These are phyloP conservation scores for Pythium biforme DNA, from an alignment of 352 stramenopile species.

Conservation along the genomic window DNA sequence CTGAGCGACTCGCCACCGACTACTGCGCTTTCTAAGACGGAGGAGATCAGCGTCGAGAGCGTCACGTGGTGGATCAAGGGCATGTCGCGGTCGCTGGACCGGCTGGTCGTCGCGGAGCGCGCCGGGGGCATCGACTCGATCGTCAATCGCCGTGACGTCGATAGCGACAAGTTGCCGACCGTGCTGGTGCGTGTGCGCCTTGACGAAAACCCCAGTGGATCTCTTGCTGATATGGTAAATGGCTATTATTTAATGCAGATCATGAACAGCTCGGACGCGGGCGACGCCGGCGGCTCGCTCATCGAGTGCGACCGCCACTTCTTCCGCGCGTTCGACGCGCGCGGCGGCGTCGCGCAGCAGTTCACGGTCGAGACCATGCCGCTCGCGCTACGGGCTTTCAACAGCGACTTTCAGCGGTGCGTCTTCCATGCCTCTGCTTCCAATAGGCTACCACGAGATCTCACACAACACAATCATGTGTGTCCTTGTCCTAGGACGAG, in stretches of 20 bases:
- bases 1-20: constrained; percentile 27
- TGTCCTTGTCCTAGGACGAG: background rate
- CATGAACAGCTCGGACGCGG: background rate
- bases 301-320: constrained; percentile 40
- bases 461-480: background rate
- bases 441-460: too few species aligned
- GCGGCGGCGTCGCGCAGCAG: constrained; percentile 35
- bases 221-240: background rate
- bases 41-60: constrained; percentile 1
- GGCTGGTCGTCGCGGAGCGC: constrained; percentile 8
- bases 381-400: constrained; percentile 15
- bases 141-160: background rate
- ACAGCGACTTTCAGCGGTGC: constrained; percentile 8
- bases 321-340: constrained; percentile 45
- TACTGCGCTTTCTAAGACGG: background rate
- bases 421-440: background rate
- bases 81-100: constrained; percentile 13
- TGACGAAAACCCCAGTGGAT: too few species aligned
- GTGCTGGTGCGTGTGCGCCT: constrained; percentile 13
- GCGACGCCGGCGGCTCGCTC: constrained; percentile 5
- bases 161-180: background rate
- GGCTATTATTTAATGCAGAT: background rate
- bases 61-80: constrained; percentile 15
- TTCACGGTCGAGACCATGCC: constrained; percentile 70
- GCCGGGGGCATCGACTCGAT: constrained; percentile 1